Percentiles rank a stretch among this genome's conserved stretches.
Conservation (phyloP, 2,329 filamentous ascomycete genomes). For the Neonectria ditissima region DNA sequence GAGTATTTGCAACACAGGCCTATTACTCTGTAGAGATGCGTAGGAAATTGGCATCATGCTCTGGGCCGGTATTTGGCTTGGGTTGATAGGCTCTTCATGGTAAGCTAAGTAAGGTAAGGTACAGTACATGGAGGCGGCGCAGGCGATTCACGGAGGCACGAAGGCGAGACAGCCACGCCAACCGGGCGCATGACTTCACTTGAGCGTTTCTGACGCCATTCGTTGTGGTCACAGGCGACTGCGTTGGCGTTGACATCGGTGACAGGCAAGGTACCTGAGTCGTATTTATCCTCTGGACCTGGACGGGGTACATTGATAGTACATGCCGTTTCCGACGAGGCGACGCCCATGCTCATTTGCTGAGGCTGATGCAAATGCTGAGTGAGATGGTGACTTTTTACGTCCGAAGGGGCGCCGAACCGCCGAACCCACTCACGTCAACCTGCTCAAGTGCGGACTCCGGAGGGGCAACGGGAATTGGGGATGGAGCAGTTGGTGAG, state of each 20-base stretch:
- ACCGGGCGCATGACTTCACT: slow-evolving; percentile 44
- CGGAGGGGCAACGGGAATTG: slow-evolving; percentile 2
- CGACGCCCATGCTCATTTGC: slow-evolving; percentile 7
- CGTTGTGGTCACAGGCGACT: slow-evolving; percentile 38
- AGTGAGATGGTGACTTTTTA: slow-evolving; percentile 27
- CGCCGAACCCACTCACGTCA: slow-evolving; percentile 24
- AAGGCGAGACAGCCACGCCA: slow-evolving; percentile 25
- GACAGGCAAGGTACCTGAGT: slow-evolving; percentile 28
- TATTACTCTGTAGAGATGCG: slow-evolving; percentile 1
- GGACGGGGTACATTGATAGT: slow-evolving; percentile 27
- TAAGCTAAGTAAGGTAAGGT: too few species aligned
- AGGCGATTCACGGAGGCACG: slow-evolving; percentile 12
- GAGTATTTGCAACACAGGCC: background rate
- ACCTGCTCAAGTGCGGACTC: background rate
- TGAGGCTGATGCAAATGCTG: slow-evolving; percentile 25
- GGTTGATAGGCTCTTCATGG: background rate
- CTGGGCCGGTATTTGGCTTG: background rate
- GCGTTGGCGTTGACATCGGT: slow-evolving; percentile 27
- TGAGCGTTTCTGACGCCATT: slow-evolving; percentile 45
- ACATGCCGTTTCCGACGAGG: slow-evolving; percentile 7
- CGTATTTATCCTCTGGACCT: background rate
- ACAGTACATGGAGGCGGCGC: background rate
- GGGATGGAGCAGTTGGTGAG: slow-evolving; percentile 5
- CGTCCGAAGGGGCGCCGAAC: slow-evolving; percentile 17
- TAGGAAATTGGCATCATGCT: slow-evolving; percentile 24